Evolutionary conservation across 73 alveolate genomes (phyloP).

Genomic region (Tetrahymena elliotti): DNA sequence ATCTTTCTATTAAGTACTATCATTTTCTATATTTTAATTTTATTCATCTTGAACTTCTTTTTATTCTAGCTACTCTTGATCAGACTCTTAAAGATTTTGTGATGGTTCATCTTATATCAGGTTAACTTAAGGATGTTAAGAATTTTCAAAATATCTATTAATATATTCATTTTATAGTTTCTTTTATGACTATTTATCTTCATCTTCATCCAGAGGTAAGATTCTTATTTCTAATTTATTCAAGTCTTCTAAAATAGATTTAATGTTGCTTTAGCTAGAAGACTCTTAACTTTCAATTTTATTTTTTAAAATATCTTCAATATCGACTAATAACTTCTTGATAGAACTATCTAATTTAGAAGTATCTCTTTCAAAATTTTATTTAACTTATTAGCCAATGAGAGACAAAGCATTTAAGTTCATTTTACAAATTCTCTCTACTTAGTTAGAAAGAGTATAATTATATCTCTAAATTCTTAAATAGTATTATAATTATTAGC

Average conservation of each 20-base stretch:
- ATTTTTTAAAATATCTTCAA: neutral
- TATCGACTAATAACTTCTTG: neutral
- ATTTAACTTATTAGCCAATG: neutral
- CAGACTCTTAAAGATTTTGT: neutral
- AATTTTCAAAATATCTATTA: neutral
- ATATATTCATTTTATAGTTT: neutral
- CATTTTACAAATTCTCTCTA: neutral
- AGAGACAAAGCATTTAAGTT: neutral
- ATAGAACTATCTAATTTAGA: neutral
- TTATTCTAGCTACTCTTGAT: neutral
- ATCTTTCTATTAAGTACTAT: neutral
- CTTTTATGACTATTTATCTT: neutral
- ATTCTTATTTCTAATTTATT: neutral
- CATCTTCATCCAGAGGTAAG: neutral
- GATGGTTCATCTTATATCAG: neutral
- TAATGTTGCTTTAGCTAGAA: neutral
- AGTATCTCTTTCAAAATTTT: neutral
- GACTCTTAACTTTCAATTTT: no score
- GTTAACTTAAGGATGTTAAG: neutral
- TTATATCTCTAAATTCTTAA: neutral
- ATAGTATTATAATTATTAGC: neutral
- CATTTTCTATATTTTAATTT: neutral
- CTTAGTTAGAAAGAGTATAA: neutral
- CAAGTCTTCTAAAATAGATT: neutral
- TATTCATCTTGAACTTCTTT: neutral